Conservation (phyloP, 768 basidiomycete genomes). For the Clitopilus hobsonii region DNA sequence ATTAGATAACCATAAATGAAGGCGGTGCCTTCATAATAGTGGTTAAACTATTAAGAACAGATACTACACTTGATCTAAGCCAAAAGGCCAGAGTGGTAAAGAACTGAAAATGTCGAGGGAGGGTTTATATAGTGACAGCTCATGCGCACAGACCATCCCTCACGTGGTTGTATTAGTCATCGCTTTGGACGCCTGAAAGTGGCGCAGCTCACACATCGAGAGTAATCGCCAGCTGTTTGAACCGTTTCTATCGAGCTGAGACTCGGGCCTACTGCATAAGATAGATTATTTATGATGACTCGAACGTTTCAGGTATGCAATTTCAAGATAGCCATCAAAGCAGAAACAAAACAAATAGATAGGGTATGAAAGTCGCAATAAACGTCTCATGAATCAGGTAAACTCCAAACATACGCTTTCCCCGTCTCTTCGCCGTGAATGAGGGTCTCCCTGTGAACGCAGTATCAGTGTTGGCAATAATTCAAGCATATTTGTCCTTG, state of each 20-base stretch:
- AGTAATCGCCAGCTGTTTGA: no score
- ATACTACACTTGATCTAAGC: slow-evolving; percentile 98
- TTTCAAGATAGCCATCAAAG: no score
- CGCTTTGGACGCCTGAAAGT: not conserved
- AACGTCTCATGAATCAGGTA: slow-evolving; percentile 16
- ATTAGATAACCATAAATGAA: slow-evolving; percentile 52
- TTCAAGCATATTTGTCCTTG: no score
- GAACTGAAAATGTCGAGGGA: slow-evolving; percentile 15
- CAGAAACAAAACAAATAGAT: not conserved
- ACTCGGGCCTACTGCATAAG: no score
- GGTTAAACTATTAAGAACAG: slow-evolving; percentile 88
- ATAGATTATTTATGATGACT: no score
- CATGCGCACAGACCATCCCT: not conserved
- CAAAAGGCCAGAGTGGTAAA: slow-evolving; percentile 91
- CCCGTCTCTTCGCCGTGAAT: slow-evolving; percentile 23
- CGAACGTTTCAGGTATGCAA: no score
- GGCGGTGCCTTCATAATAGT: slow-evolving; percentile 55
- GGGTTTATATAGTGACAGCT: slow-evolving; percentile 22
- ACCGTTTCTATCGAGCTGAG: no score
- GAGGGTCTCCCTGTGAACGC: slow-evolving; percentile 14
- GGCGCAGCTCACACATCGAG: not conserved
- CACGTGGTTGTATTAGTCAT: not conserved
- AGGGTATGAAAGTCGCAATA: no score
- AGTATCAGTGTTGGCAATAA: not conserved
- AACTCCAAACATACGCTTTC: slow-evolving; percentile 19